Percentiles rank a stretch among this genome's conserved stretches.
phyloP scores from a whole-genome alignment of 2,329 filamentous ascomycete genomes.

The Bertia moriformis region DNA sequence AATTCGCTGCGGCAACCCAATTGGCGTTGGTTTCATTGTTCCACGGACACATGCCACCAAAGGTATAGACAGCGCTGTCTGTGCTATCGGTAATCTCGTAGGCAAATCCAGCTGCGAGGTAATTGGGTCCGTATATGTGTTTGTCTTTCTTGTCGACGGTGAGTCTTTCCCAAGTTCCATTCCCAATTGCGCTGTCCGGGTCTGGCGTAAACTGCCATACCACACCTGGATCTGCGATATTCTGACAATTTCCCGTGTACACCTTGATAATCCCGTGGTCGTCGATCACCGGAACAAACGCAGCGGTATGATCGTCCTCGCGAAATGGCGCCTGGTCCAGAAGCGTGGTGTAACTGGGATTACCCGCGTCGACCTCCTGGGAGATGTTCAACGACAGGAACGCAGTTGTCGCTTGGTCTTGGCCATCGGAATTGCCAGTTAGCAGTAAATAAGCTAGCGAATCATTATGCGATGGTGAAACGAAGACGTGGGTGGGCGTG shows the following conservation, averaged over 20 bases:
- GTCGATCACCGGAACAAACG: background rate
- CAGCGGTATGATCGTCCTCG: background rate
- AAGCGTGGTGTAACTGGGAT: background rate
- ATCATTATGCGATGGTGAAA: background rate
- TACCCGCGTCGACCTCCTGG: background rate
- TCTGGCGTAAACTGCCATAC: background rate
- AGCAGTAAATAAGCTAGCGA: background rate
- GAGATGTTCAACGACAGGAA: conserved; percentile 1
- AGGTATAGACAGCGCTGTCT: background rate
- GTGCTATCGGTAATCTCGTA: background rate
- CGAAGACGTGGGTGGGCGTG: background rate
- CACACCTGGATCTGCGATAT: background rate
- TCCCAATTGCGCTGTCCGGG: background rate
- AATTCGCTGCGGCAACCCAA: background rate
- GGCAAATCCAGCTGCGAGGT: background rate
- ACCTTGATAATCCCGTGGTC: background rate
- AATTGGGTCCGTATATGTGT: background rate
- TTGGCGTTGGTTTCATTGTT: background rate
- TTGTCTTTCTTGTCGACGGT: background rate
- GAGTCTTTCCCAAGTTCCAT: background rate
- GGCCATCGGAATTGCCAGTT: background rate
- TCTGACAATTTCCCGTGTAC: background rate
- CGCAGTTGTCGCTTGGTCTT: background rate
- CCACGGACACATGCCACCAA: conserved; percentile 1
- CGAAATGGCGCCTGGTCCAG: background rate